These are phyloP conservation scores for Scheffersomyces amazonensis DNA, from an alignment of 805 yeast genomes.

Conservation along the genomic window DNA sequence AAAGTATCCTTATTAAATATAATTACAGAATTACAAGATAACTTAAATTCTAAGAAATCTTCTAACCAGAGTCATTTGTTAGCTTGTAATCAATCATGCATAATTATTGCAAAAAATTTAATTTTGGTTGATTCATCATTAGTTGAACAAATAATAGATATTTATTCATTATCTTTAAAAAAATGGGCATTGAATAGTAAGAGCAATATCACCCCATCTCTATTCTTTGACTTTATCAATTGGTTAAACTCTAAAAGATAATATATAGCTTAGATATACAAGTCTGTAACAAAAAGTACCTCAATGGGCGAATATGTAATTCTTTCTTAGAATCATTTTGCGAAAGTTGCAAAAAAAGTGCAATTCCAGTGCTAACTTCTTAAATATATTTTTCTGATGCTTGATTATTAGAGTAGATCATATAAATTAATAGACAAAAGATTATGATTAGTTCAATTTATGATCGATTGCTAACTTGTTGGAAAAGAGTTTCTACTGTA, in stretches of 20 bases:
- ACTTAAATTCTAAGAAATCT: conserved; percentile 37
- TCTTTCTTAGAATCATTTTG: too few species aligned
- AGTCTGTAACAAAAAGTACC: too few species aligned
- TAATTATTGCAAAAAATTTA: conserved; percentile 61
- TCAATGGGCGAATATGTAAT: too few species aligned
- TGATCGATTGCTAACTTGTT: too few species aligned
- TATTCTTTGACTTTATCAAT: conserved; percentile 77
- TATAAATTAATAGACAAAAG: too few species aligned
- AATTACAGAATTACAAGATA: conserved; percentile 42
- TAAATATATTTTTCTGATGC: too few species aligned
- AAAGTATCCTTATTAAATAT: conserved; percentile 20
- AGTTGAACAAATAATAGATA: conserved; percentile 46
- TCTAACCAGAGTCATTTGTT: conserved; percentile 46
- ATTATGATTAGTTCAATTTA: too few species aligned
- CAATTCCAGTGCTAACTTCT: too few species aligned
- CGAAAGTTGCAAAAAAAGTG: too few species aligned
- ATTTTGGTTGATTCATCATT: conserved; percentile 27
- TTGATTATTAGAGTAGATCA: too few species aligned
- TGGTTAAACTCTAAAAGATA: conserved; percentile 62
- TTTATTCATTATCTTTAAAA: conserved; percentile 56
- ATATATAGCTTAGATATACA: too few species aligned
- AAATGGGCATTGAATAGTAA: conserved; percentile 54
- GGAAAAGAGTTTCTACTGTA: too few species aligned
- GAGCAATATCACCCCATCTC: conserved; percentile 48
- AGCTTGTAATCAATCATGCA: conserved; percentile 66